Evolutionary conservation across 192 early-diverging fungal genomes (phyloP).

Genomic region (Podila epicladia): DNA sequence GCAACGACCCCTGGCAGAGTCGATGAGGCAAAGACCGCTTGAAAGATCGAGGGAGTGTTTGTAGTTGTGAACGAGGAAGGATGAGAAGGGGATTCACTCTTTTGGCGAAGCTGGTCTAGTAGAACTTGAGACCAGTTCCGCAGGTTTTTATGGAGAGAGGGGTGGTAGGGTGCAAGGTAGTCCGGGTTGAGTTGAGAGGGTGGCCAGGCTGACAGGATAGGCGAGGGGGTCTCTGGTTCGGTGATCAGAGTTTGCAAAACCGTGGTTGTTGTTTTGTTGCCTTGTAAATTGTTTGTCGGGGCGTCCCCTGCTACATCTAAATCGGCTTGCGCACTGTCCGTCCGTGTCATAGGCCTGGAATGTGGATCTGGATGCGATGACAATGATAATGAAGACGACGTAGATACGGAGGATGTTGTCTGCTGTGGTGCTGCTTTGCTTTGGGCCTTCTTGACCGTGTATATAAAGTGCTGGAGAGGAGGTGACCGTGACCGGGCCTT

Average conservation of each 20-base stretch:
- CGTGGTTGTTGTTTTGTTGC: neutral
- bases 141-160: slow-evolving; percentile 33
- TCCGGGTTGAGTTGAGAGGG: slow-evolving; percentile 16
- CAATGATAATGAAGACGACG: too few species aligned
- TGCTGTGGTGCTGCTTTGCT: neutral
- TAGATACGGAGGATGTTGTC: too few species aligned
- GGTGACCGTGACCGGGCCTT: neutral
- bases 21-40: neutral
- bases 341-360: neutral
- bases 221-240: slow-evolving; percentile 29
- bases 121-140: slow-evolving; percentile 28
- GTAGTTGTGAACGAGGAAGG: neutral
- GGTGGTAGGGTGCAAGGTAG: slow-evolving; percentile 40
- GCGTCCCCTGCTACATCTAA: neutral
- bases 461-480: neutral
- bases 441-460: neutral
- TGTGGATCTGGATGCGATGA: too few species aligned
- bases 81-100: neutral
- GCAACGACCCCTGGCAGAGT: neutral
- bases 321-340: neutral
- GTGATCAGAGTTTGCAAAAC: slow-evolving; percentile 22
- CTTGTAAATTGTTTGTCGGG: slow-evolving; percentile 6
- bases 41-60: neutral
- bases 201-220: slow-evolving; percentile 36
- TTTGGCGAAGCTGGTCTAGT: slow-evolving; percentile 18